Percentiles rank a stretch among this genome's conserved stretches.
Conservation (phyloP, 108 stramenopile genomes). For the Aureococcus anophagefferens region DNA sequence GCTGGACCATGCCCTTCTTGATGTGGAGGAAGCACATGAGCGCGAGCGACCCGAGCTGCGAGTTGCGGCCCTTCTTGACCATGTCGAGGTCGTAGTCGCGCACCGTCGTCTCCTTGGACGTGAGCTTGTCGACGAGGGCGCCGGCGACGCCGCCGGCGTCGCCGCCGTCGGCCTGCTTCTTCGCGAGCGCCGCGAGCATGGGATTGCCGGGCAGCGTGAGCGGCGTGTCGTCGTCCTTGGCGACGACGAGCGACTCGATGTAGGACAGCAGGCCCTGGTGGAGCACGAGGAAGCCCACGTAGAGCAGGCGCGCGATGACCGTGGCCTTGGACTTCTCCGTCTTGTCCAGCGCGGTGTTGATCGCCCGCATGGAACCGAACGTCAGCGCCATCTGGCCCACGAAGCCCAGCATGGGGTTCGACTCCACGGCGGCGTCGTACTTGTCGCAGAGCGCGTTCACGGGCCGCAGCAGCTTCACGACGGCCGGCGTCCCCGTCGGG, state of each 20-base stretch:
- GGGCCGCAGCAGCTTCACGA: too few relatives aligned
- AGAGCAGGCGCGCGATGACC: neutral
- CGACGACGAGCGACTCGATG: neutral
- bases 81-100: neutral
- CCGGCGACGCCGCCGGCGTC: neutral
- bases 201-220: neutral
- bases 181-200: neutral
- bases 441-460: too few relatives aligned
- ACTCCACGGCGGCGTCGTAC: too few relatives aligned
- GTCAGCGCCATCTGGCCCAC: neutral
- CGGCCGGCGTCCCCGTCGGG: too few relatives aligned
- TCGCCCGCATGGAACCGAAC: neutral
- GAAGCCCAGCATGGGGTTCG: neutral
- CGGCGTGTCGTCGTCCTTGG: neutral
- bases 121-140: neutral
- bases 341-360: neutral
- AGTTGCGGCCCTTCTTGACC: neutral
- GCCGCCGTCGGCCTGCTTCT: neutral
- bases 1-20: neutral
- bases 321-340: neutral
- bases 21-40: neutral
- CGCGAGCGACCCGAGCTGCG: neutral
- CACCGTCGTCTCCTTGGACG: neutral
- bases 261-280: neutral
- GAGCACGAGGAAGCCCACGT: neutral